Evolutionary conservation across 495 filamentous ascomycete genomes (phyloP), one percentile per base, ranked within the genome.

Genomic region (Aspergillus mulundensis): DNA sequence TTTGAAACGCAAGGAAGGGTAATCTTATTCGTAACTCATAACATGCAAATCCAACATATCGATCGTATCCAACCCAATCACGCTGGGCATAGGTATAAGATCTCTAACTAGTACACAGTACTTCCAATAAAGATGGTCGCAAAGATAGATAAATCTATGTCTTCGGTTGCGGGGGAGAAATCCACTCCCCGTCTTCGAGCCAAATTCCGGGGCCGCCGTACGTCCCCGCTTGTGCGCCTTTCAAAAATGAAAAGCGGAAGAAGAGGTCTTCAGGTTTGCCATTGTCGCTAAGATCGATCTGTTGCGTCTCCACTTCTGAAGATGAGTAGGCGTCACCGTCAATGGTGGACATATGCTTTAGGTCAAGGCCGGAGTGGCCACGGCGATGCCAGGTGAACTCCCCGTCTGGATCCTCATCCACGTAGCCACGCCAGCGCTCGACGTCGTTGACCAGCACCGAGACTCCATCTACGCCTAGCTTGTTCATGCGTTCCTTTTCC

Each of bases 401-500:
- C 4, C 75, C 74, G 7, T 36, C 44, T 28, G 66, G 59, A 52
- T 76, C 73, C 50, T 81, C 77, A 46, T 80, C 77, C 3, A 78
- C 54, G 55, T 81, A 91, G 7, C 79, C 80, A 10, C 85, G 72
- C 70, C 83, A 93, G 54, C 92, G 76, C 69, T 98, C 94, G 0
- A 98, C 94, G 58, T 98, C 94, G 64, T 98, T 96, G 21, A 98
- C 87, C 0, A 98, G 72, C 16, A 97, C 83, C 56, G 89, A 93
- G 16, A 97, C 77, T 0, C 93, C 94, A 63, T 95, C 84, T 46
- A 97, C 81, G 3, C 89, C 91, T 54, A 95, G 78, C 46, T 75
- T 77, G 4, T 68, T 62, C 58, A 75, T 77, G 19, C 76, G 75
- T 32, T 76, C 62, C 11, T 66, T 65, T 28, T 71, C 70, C 63